These are phyloP conservation scores for Verbena officinalis DNA, from an alignment of 257 asterid genomes.

Conservation along the genomic window DNA sequence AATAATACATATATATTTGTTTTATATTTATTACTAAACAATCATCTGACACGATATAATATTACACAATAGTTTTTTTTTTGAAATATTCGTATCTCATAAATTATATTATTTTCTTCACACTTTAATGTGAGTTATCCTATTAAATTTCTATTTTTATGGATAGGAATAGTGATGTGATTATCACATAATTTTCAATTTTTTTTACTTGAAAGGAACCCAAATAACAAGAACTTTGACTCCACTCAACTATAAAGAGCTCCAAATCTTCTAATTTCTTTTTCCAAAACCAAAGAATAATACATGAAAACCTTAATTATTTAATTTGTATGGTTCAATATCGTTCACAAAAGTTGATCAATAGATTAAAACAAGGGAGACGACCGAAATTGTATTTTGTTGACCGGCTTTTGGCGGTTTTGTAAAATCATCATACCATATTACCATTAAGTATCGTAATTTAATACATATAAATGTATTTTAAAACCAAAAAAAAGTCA, in stretches of 20 bases:
- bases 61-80: too few species aligned
- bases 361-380: neutral
- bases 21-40: too few species aligned
- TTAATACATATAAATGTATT: too few species aligned
- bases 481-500: too few species aligned
- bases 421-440: too few species aligned
- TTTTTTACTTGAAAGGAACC: neutral
- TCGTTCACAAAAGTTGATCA: neutral
- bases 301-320: too few species aligned
- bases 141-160: neutral
- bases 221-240: neutral
- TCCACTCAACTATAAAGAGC: neutral
- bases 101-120: too few species aligned
- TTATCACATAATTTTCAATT: neutral
- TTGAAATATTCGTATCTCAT: too few species aligned
- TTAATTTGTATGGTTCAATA: neutral
- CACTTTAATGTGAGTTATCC: neutral
- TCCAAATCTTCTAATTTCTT: neutral
- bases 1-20: too few species aligned
- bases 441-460: too few species aligned
- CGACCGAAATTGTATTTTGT: neutral
- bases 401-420: conserved; percentile 24
- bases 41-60: too few species aligned
- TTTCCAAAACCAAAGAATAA: neutral
- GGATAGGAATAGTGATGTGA: neutral